Percentiles rank a stretch among this genome's conserved stretches.
phyloP scores from a whole-genome alignment of 1,284 basidiomycete species.

The Polyporus tsugae region DNA sequence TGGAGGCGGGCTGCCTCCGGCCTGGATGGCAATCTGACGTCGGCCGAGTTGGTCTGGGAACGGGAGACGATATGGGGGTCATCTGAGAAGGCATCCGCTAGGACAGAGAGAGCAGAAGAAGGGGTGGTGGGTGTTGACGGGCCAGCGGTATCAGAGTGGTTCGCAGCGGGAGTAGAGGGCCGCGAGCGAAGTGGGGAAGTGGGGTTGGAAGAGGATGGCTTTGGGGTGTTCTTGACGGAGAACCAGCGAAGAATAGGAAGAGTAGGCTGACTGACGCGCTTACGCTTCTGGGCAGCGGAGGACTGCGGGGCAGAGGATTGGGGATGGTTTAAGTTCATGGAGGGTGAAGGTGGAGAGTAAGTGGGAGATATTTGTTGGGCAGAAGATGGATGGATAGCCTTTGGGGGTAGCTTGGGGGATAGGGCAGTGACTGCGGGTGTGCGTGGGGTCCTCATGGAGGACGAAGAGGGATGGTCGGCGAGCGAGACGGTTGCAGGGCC shows the following conservation, averaged over 20 bases:
- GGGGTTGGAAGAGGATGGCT: slow-evolving; percentile 36
- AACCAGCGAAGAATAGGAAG: slow-evolving; percentile 62
- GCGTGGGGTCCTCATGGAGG: slow-evolving; percentile 35
- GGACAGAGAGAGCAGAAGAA: slow-evolving; percentile 38
- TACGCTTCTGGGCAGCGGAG: slow-evolving; percentile 24
- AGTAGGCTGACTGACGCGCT: slow-evolving; percentile 23
- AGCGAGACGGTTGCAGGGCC: slow-evolving; percentile 3
- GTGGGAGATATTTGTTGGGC: slow-evolving; percentile 10
- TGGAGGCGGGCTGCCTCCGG: slow-evolving; percentile 60
- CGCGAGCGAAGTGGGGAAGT: slow-evolving; percentile 37
- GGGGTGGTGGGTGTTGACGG: slow-evolving; percentile 38
- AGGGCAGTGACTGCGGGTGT: slow-evolving; percentile 9
- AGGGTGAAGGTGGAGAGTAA: slow-evolving; percentile 21
- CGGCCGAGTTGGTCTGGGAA: slow-evolving; percentile 28
- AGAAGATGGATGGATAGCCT: slow-evolving; percentile 15
- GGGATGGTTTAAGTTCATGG: slow-evolving; percentile 26
- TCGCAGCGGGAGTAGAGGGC: slow-evolving; percentile 34
- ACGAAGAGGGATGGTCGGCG: slow-evolving; percentile 14
- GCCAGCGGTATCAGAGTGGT: slow-evolving; percentile 33
- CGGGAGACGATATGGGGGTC: slow-evolving; percentile 42
- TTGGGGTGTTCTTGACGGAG: slow-evolving; percentile 37
- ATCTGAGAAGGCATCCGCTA: slow-evolving; percentile 53
- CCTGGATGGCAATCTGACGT: slow-evolving; percentile 41
- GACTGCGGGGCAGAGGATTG: slow-evolving; percentile 17
- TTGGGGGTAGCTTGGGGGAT: slow-evolving; percentile 8